Percentiles rank a stretch among this genome's conserved stretches.
Evolutionary conservation across 257 asterid genomes (phyloP).

Genomic region (Solanum tarapatanum): DNA sequence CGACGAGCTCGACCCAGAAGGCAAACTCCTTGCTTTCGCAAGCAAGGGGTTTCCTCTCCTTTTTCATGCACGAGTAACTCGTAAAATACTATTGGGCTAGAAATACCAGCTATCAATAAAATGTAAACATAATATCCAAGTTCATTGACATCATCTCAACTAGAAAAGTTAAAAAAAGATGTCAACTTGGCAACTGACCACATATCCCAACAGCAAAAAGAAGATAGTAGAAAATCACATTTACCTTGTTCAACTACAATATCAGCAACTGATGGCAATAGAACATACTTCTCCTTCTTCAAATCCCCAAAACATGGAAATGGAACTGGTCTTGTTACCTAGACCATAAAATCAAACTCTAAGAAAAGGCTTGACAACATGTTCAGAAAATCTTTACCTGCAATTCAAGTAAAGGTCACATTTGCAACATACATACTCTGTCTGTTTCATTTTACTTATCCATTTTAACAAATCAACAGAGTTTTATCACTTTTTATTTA

Average conservation of each 20-base stretch:
- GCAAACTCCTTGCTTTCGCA: no score
- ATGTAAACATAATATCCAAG: not conserved
- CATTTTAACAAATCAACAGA: not conserved
- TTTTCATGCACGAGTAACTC: not conserved
- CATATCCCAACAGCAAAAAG: no score
- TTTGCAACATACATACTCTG: not conserved
- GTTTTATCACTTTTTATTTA: no score
- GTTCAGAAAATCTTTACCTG: not conserved
- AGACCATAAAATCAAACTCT: not conserved
- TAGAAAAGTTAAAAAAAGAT: not conserved
- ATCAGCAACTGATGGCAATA: slow-evolving; percentile 61
- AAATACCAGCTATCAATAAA: not conserved
- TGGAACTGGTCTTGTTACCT: slow-evolving; percentile 59
- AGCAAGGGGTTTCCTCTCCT: not conserved
- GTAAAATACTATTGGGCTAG: not conserved
- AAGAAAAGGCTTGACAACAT: not conserved
- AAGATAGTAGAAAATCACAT: not conserved
- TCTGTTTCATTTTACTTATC: no score
- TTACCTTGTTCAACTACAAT: slow-evolving; percentile 61
- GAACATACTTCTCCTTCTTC: slow-evolving; percentile 51
- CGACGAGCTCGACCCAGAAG: no score
- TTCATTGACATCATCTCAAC: not conserved
- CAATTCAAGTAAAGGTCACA: not conserved
- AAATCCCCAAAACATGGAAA: slow-evolving; percentile 64
- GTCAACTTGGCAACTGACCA: not conserved